Evolutionary conservation across 129 eudicot species (phyloP).

Genomic region (Ambrosia trifida): DNA sequence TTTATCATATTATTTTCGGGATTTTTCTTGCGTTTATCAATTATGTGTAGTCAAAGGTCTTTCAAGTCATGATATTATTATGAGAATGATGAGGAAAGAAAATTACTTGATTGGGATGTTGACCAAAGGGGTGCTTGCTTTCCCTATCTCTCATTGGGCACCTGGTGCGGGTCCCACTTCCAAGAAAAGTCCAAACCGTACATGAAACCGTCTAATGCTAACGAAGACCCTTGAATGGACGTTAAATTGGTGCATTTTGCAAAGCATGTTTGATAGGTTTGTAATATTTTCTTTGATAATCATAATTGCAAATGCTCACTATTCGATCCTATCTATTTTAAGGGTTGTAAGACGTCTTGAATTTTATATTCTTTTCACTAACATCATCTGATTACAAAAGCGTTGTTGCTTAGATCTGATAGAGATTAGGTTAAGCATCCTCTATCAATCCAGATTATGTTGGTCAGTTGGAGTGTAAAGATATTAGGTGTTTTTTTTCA

Average conservation of each 20-base stretch:
- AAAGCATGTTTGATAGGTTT: conserved; percentile 97
- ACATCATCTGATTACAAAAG: background rate
- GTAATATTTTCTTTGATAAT: background rate
- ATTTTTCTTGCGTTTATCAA: conserved; percentile 72
- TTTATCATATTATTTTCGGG: conserved; percentile 89
- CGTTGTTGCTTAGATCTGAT: background rate
- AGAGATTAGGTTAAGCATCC: background rate
- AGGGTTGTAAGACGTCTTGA: background rate
- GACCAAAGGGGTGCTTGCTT: conserved; percentile 87
- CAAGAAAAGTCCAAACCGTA: conserved; percentile 52
- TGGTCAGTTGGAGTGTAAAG: background rate
- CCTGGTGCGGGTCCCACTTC: conserved; percentile 82
- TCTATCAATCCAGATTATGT: background rate
- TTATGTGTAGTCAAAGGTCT: conserved; percentile 86
- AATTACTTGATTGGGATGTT: conserved; percentile 96
- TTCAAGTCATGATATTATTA: conserved; percentile 79
- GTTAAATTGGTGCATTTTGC: conserved; percentile 87
- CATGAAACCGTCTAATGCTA: conserved; percentile 49
- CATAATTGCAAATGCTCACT: background rate
- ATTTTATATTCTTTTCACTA: background rate
- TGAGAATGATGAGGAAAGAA: conserved; percentile 95
- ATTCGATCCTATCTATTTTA: background rate
- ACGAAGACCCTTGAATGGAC: conserved; percentile 98
- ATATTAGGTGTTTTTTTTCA: background rate
- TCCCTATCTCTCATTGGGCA: conserved; percentile 80